Evolutionary conservation across 2,329 filamentous ascomycete species (phyloP), one percentile per base, ranked within the genome.

Genomic region (Periconia sp.): DNA sequence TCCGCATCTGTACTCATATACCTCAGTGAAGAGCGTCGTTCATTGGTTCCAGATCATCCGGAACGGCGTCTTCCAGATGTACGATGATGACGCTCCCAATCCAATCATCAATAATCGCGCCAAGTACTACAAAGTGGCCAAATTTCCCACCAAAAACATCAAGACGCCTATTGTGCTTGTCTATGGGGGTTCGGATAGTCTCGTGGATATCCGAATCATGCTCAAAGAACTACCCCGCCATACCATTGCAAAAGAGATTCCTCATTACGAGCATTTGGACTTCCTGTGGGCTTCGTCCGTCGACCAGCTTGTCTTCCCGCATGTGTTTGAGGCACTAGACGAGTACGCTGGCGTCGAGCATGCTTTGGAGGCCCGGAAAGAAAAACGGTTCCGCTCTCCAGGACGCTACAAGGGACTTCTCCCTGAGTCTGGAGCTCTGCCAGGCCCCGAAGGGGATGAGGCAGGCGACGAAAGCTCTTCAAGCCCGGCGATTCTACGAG

Each of bases 1-100:
- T 66, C 87, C 92, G 8, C 94, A 99, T 73, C 76, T 99, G 0
- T 99, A 96, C 74, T 96, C 92, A 0, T 97, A 92, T 68, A 96
- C 92, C 0, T 95, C 89, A 67, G 96, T 91, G 43, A 99, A 99
- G 73, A 92, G 87, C 15, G 91, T 99, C 7, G 94, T 99, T 0
- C 94, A 99, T 67, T 99, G 94, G 94, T 99, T 99, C 69, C 94
- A 99, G 67, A 96, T 99, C 65, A 99, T 99, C 60, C 87, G 94
- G 53, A 96, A 92, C 61, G 89, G 90, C 60, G 91, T 85, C 18
- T 97, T 99, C 70, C 94, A 99, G 70, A 96, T 99, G 89, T 97
- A 92, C 69, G 94, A 99, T 65, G 94, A 99, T 65, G 92, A 97
- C 59, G 82, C 94, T 1, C 88, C 91, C 43, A 86, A 86, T 19